A percentile compares a stretch with the other conserved stretches of the same genome.
phyloP scores from a whole-genome alignment of 495 filamentous ascomycete genomes.

The Aspergillus biplanus region DNA sequence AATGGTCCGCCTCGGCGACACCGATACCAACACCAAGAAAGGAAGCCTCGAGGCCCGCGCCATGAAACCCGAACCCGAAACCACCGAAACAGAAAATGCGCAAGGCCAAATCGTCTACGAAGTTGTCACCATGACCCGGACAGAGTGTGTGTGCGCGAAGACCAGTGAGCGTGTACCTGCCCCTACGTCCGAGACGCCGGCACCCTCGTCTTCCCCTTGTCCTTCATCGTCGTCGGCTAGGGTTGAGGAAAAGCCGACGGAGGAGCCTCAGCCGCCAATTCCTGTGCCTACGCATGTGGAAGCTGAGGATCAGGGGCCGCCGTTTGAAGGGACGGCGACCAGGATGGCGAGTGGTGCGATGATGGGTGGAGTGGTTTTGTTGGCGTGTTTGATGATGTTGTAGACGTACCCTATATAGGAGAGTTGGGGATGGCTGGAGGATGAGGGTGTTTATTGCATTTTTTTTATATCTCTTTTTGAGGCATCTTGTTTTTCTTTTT shows the following conservation, averaged over 20 bases:
- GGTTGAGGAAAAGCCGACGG: conserved; percentile 1
- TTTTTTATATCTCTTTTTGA: too few relatives aligned
- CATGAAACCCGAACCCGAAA: background rate
- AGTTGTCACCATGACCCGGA: conserved; percentile 14
- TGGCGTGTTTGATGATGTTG: conserved; percentile 8
- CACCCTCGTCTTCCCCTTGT: background rate
- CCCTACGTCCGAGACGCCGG: background rate
- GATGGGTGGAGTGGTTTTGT: conserved; percentile 4
- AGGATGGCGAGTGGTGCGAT: background rate
- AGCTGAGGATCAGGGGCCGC: background rate
- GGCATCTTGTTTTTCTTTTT: too few relatives aligned
- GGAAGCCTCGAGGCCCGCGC: too few relatives aligned
- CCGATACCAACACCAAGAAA: background rate
- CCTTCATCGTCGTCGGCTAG: background rate
- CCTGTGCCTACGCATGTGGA: conserved; percentile 8
- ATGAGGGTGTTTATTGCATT: too few relatives aligned
- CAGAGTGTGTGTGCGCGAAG: conserved; percentile 1
- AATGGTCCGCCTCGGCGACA: conserved; percentile 8
- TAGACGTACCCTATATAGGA: background rate
- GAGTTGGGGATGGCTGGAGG: too few relatives aligned
- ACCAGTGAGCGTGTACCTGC: background rate
- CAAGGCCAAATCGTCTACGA: conserved; percentile 7
- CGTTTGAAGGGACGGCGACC: conserved; percentile 7
- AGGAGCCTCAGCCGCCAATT: background rate
- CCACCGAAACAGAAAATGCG: background rate